Base-by-base conservation (phyloP, 148 eudicot genomes). In the Linanthus parryae region DNA sequence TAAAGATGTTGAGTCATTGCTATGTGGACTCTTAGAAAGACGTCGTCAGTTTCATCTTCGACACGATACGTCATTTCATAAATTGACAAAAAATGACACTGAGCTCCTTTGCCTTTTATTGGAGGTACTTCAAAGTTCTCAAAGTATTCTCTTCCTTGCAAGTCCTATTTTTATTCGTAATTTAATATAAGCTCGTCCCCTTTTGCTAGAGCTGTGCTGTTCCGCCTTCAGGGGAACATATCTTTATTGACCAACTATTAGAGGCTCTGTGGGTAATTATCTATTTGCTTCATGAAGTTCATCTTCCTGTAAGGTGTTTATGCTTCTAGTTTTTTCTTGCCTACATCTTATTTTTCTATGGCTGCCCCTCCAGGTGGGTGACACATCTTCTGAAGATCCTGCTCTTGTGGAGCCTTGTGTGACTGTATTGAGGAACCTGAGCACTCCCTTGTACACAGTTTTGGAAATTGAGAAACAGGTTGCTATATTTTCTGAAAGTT, bases 21-120 rank as follows among this genome's bases (percentile, higher is more conserved):
- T 87, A 14, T 48, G 59, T 67, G 83, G 67, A 20, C 96, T 92
- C 52, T 58, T 83, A 68, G 60, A 68, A 52, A 72, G 78, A 44
- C 83, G 84, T 24, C 51, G 34, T 54, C 56, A 54, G 31, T 70
- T 46, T 72, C 79, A 63, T 70, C 54, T 68, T 56, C 48, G 60
- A 49, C 51, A 44, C 47, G 78, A 70, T 25, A 63, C 52, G 33
- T 44, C 61, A 8, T 56, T 14, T 48, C 51, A 52, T 29, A 64
- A 69, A 57, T 44, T 92, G 70, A 68, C 88, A 15, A 62, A 66
- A 40, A 51, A 45, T 69, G 96, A 92, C 58, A 68, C 81, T 67
- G 78, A 79, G 44, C 63, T 82, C 51, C 68, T 84, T 38, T 87
- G 96, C 70, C 83, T 84, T 73, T 54, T 92, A 28, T 62, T 92